Conservation (phyloP, 2,329 filamentous ascomycete species). For the Botrytis deweyae region DNA sequence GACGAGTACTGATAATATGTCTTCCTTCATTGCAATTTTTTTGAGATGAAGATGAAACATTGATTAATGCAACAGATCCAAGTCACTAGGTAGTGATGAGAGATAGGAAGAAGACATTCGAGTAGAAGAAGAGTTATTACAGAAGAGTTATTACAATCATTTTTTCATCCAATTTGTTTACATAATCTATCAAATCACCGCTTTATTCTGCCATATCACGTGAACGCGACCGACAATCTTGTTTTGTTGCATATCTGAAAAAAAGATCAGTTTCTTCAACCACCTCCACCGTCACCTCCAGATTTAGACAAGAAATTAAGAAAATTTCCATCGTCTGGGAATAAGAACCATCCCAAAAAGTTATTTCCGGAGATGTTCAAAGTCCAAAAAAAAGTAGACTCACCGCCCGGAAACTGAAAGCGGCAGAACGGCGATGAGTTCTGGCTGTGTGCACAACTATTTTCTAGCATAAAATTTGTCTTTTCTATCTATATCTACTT, state of each 20-base stretch:
- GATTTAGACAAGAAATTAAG: neutral
- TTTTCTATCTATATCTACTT: neutral
- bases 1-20: neutral
- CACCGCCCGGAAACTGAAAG: neutral
- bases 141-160: no score
- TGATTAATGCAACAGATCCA: neutral
- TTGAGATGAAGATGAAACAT: neutral
- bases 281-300: neutral
- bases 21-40: neutral
- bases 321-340: neutral
- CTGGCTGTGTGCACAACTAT: neutral
- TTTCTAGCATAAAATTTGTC: neutral
- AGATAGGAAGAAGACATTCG: neutral
- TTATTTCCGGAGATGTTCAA: neutral
- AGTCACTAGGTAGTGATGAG: neutral
- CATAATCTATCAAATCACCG: neutral
- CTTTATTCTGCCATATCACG: neutral
- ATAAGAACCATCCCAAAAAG: neutral
- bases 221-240: rapidly evolving
- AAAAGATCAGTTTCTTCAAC: neutral
- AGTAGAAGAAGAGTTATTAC: no score
- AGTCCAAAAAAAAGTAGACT: neutral
- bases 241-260: neutral
- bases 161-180: neutral
- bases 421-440: neutral